Base-by-base conservation (phyloP, 306 rosid genomes). In the Sesbania bispinosa region DNA sequence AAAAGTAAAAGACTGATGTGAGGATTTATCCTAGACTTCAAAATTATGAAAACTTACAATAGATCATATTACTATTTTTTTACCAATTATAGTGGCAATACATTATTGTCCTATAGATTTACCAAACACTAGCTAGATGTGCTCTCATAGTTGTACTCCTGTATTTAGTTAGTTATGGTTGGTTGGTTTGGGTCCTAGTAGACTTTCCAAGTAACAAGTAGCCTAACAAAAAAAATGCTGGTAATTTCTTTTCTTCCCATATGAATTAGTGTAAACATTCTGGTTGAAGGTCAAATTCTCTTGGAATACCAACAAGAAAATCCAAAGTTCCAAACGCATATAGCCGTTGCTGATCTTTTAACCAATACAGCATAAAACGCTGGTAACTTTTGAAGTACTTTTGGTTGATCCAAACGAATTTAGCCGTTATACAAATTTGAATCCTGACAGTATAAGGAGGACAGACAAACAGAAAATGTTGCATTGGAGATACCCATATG, bases 391-490 rank as follows among this genome's bases (percentile, higher is more conserved):
- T 48, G 3, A 20, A 2, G 18, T 4, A n/a, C 61, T 60, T 69
- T 74, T 64, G 15, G n/a, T 65, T 42, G 45, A 71, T 66, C 61
- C 64, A 33, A 53, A 19, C 71, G 1, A 76, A 53, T 43, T 13
- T 62, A 51, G 45, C 79, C 84, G 87, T 79, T 83, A 50, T 45
- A 16, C 71, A 38, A 69, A 67, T 79, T 83, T 71, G 65, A 74
- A 79, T 71, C 69, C 47, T 38, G 48, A 15, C 59, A 79, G 69
- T 52, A 64, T 8, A 21, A 13, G 4, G 20, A 32, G 27, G 27
- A 26, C 39, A 23, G 80, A 78, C 80, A 82, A 57, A 35, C 67
- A 41, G 18, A 72, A 69, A 26, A 69, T 78, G 70, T 6, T 54
- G 18, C 36, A 6, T 30, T 33, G 41, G 54, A 52, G 67, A 62